phyloP scores from a whole-genome alignment of 23 red algal species.

The Chondrus crispus region DNA sequence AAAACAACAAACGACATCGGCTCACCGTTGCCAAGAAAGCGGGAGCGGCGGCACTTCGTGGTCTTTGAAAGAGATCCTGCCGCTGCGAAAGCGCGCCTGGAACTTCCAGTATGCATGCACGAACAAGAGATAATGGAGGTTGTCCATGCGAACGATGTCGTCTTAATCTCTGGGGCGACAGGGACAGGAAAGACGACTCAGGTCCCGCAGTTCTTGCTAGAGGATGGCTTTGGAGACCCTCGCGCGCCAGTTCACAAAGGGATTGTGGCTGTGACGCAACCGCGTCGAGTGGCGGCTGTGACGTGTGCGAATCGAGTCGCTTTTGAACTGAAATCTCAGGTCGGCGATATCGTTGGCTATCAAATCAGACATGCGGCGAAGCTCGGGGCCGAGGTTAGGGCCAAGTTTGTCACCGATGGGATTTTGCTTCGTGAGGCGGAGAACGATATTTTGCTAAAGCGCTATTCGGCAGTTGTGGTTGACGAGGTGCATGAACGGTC shows the following conservation, averaged over 20 bases:
- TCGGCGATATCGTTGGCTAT: slow-evolving; percentile 80
- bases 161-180: slow-evolving; percentile 69
- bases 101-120: slow-evolving; percentile 67
- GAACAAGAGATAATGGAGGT: slow-evolving; percentile 83
- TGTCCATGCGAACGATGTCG: slow-evolving; percentile 70
- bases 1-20: background rate
- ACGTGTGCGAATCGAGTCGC: slow-evolving; percentile 82
- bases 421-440: slow-evolving; percentile 68
- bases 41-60: background rate
- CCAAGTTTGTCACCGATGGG: slow-evolving; percentile 91
- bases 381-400: background rate
- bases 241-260: slow-evolving; percentile 39
- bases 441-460: slow-evolving; percentile 59
- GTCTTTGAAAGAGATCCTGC: slow-evolving; percentile 22
- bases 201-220: slow-evolving; percentile 83
- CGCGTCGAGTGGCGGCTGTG: slow-evolving; percentile 81
- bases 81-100: slow-evolving; percentile 24
- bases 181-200: slow-evolving; percentile 96
- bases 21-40: background rate
- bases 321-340: slow-evolving; percentile 49
- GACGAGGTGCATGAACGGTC: slow-evolving; percentile 95
- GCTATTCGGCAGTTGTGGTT: slow-evolving; percentile 76
- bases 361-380: slow-evolving; percentile 58
- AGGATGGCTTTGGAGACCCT: slow-evolving; percentile 67
- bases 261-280: slow-evolving; percentile 85